A percentile compares a stretch with the other conserved stretches of the same genome.
Evolutionary conservation across 768 basidiomycete species (phyloP).

Genomic region (Nidularia sp.): DNA sequence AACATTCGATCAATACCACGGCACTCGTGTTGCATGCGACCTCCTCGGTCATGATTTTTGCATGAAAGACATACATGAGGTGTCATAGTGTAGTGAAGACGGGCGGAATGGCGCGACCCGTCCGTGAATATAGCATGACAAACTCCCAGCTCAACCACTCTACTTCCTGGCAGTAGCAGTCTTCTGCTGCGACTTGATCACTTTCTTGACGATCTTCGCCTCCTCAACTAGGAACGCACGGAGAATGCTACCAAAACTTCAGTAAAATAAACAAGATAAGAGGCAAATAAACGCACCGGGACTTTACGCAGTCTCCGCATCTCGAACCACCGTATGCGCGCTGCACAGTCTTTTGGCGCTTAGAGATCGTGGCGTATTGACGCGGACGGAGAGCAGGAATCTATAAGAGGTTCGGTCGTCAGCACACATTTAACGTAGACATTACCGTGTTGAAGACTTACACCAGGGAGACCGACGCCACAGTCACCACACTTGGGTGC

Average conservation of each 20-base stretch:
- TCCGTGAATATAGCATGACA: too few relatives aligned
- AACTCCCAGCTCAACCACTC: too few relatives aligned
- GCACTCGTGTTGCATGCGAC: too few relatives aligned
- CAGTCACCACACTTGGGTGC: slow-evolving; percentile 99
- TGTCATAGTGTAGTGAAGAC: too few relatives aligned
- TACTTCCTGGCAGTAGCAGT: neutral
- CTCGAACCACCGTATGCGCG: slow-evolving; percentile 97
- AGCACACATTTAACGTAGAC: neutral
- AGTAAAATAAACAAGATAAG: slow-evolving; percentile 5
- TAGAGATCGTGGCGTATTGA: slow-evolving; percentile 92
- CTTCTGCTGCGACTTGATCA: slow-evolving; percentile 89
- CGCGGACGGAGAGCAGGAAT: slow-evolving; percentile 94
- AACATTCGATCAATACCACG: too few relatives aligned
- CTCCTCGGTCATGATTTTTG: too few relatives aligned
- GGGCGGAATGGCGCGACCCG: too few relatives aligned
- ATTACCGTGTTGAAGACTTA: slow-evolving; percentile 37
- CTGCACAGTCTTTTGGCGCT: slow-evolving; percentile 94
- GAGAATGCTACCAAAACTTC: slow-evolving; percentile 64
- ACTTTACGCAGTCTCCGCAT: slow-evolving; percentile 94
- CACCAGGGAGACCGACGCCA: slow-evolving; percentile 89
- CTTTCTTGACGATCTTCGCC: slow-evolving; percentile 99
- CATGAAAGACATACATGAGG: too few relatives aligned
- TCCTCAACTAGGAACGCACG: slow-evolving; percentile 99
- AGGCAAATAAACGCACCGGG: slow-evolving; percentile 56
- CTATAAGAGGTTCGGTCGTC: slow-evolving; percentile 30